Evolutionary conservation across 306 rosid species (phyloP).

Genomic region (Fragaria vesca): DNA sequence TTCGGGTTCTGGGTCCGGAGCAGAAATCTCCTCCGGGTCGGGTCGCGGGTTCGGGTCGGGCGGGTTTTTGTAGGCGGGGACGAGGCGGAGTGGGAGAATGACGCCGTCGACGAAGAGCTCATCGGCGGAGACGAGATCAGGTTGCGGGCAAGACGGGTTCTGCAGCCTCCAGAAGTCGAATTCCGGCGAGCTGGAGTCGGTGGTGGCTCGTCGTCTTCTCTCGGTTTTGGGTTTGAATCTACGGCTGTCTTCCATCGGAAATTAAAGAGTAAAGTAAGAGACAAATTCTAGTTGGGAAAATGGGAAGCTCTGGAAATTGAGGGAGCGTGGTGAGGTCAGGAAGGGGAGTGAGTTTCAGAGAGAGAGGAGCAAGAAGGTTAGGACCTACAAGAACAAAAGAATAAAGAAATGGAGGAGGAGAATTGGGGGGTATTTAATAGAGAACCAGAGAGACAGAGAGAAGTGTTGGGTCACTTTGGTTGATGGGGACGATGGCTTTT

Average conservation of each 20-base stretch:
- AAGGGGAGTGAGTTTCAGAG: not conserved
- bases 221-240: constrained; percentile 25
- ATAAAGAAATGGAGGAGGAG: constrained; percentile 11
- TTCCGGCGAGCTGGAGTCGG: constrained; percentile 70
- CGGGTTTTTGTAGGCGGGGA: constrained; percentile 14
- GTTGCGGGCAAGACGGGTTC: constrained; percentile 76
- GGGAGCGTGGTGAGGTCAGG: too few species aligned
- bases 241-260: constrained; percentile 54
- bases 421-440: not conserved
- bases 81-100: constrained; percentile 70
- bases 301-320: not conserved
- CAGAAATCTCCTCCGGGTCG: constrained; percentile 12
- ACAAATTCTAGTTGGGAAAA: constrained; percentile 1
- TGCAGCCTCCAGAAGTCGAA: constrained; percentile 97
- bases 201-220: constrained; percentile 6
- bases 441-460: not conserved
- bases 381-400: constrained; percentile 20
- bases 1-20: constrained; percentile 19
- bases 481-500: constrained; percentile 18
- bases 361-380: not conserved
- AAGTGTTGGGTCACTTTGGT: not conserved
- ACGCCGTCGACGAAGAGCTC: constrained; percentile 88
- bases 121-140: constrained; percentile 82
- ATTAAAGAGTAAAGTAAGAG: not conserved
- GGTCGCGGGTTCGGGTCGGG: constrained; percentile 24